Base-by-base conservation (phyloP, 2,329 filamentous ascomycete genomes). In the Ascochyta clinopodiicola region DNA sequence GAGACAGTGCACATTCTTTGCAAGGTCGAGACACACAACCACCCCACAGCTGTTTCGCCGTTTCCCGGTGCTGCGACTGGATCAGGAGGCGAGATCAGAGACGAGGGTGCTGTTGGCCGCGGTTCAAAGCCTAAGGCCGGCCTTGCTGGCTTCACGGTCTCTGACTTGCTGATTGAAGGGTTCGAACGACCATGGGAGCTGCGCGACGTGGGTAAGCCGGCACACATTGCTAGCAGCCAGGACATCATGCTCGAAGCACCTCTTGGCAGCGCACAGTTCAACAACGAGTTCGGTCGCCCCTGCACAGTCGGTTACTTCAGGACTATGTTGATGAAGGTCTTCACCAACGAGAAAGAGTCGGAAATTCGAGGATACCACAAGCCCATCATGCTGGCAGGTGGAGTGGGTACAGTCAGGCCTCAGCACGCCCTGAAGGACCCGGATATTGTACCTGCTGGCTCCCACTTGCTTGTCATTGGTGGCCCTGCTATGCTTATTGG, bases 211-310 rank as follows among this genome's bases (percentile, higher is more conserved):
- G 95, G 95, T 44, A 93, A 90, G 71, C 95, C 95, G 4, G 84
- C 86, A 39, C 95, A 99, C 77, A 95, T 96, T 70, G 93, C 95
- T 19, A 96, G 91, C 79, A 92, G 90, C 78, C 80, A 97, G 34
- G 93, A 98, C 72, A 98, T 99, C 66, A 98, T 99, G 94, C 82
- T 98, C 10, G 94, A 99, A 74, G 95, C 92, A 0, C 95, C 95
- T 0, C 95, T 99, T 66, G 95, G 95, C 32, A 95, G 91, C 67
- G 95, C 95, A 45, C 87, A 91, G 19, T 98, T 96, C 82, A 98
- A 98, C 81, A 99, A 99, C 72, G 95, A 97, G 71, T 99, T 98
- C 69, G 95, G 95, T 24, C 86, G 95, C 34, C 94, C 95, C 32
- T 92, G 89, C 70, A 88, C 96, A 12, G 85, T 89, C 2, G 95